phyloP scores from a whole-genome alignment of 805 yeast species.

The Saccharomycopsis babjevae region DNA sequence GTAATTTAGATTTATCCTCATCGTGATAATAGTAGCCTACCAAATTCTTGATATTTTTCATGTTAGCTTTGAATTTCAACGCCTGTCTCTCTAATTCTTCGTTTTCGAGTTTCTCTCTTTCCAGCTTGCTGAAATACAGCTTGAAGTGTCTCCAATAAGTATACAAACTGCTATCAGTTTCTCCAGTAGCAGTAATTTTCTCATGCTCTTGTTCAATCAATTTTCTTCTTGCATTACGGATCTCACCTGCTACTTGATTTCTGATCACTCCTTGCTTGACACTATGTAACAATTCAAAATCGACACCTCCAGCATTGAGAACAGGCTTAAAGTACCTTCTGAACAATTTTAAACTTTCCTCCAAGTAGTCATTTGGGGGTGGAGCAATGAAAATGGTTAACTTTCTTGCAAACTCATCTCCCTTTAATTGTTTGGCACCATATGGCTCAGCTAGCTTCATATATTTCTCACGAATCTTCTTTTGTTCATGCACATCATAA shows the following conservation, averaged over 20 bases:
- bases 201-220: conserved; percentile 24
- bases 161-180: conserved; percentile 3
- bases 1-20: conserved; percentile 19
- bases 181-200: conserved; percentile 15
- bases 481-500: conserved; percentile 72
- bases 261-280: conserved; percentile 86
- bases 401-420: conserved; percentile 56
- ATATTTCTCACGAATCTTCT: conserved; percentile 52
- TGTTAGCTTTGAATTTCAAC: conserved; percentile 26
- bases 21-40: conserved; percentile 47
- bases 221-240: conserved; percentile 56
- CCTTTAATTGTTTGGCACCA: conserved; percentile 38
- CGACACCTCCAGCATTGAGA: conserved; percentile 56
- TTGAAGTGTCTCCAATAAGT: conserved; percentile 3
- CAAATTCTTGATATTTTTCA: conserved; percentile 35
- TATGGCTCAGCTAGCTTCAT: conserved; percentile 46
- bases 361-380: conserved; percentile 92
- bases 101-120: conserved; percentile 16
- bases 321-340: conserved; percentile 54
- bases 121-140: conserved; percentile 4
- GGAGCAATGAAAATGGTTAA: conserved; percentile 83
- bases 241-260: conserved; percentile 66
- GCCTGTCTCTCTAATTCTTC: conserved; percentile 21
- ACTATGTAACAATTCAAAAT: conserved; percentile 63
- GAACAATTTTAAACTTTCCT: conserved; percentile 54